Conservation (phyloP, 2,329 filamentous ascomycete genomes). For the Pseudogymnoascus sp. region DNA sequence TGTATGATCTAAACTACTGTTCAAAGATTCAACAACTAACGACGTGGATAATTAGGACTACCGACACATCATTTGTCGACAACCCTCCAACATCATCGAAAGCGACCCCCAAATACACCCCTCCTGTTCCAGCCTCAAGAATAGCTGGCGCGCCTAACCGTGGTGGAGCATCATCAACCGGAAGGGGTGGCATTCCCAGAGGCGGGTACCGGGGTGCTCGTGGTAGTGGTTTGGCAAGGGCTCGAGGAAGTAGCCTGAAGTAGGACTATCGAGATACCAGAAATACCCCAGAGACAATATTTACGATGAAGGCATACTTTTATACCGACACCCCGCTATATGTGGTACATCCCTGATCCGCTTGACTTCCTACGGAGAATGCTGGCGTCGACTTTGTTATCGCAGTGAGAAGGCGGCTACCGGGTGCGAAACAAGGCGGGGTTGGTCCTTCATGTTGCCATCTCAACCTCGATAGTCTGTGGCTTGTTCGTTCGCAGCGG, state of each 20-base stretch:
- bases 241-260: conserved; percentile 25
- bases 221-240: conserved; percentile 16
- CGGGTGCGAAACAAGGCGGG: neutral
- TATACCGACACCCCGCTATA: neutral
- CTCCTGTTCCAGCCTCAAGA: conserved; percentile 25
- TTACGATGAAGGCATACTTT: neutral
- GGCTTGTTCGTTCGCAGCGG: conserved; percentile 23
- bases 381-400: neutral
- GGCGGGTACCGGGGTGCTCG: conserved; percentile 1
- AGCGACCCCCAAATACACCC: conserved; percentile 34
- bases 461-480: conserved; percentile 36
- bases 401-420: neutral
- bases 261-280: conserved; percentile 1
- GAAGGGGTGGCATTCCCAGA: conserved; percentile 15
- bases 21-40: neutral
- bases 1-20: conserved; percentile 43
- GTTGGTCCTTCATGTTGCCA: conserved; percentile 16
- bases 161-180: conserved; percentile 21
- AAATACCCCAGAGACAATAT: conserved; percentile 7
- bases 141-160: conserved; percentile 19
- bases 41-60: conserved; percentile 51
- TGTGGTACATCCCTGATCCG: neutral
- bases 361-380: neutral
- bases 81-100: conserved; percentile 58
- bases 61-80: conserved; percentile 83